phyloP scores from a whole-genome alignment of 1,284 basidiomycete species.

The Cryptococcus sp. region DNA sequence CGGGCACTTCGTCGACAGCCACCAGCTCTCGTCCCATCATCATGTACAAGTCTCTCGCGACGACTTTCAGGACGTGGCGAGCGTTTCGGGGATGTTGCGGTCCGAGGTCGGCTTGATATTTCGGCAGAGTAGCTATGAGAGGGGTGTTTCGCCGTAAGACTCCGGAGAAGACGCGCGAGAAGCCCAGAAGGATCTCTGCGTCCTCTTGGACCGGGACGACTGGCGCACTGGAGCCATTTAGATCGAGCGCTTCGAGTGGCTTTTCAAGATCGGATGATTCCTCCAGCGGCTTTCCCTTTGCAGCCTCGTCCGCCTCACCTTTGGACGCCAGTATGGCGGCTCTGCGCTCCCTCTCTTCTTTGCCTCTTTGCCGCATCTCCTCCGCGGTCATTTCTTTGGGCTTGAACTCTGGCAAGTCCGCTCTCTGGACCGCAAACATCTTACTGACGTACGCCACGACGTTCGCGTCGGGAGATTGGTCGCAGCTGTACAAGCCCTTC shows the following conservation, averaged over 20 bases:
- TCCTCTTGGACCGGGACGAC: conserved; percentile 7
- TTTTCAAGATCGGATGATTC: conserved; percentile 31
- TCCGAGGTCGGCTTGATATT: conserved; percentile 72
- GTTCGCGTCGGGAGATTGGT: conserved; percentile 62
- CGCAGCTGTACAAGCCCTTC: conserved; percentile 74
- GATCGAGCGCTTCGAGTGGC: conserved; percentile 23
- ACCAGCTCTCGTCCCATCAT: conserved; percentile 98
- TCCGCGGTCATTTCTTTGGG: conserved; percentile 77
- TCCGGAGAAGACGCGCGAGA: conserved; percentile 91
- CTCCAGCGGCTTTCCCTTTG: conserved; percentile 20
- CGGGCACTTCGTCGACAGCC: conserved; percentile 78
- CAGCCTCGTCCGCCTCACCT: conserved; percentile 8
- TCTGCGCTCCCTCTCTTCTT: conserved; percentile 63
- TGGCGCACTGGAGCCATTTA: conserved; percentile 16
- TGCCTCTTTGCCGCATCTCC: conserved; percentile 75
- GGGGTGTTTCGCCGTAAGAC: conserved; percentile 68
- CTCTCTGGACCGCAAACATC: conserved; percentile 87
- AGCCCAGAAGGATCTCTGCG: conserved; percentile 79
- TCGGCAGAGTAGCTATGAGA: conserved; percentile 80
- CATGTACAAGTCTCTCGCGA: conserved; percentile 79
- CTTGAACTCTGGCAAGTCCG: conserved; percentile 84
- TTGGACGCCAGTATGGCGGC: conserved; percentile 50
- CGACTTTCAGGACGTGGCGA: conserved; percentile 65
- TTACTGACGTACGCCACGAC: conserved; percentile 93
- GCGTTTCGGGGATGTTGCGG: conserved; percentile 70